Percentiles rank a stretch among this genome's conserved stretches.
Conservation (phyloP, 2,329 filamentous ascomycete species). For the Aspergillus chevalieri region DNA sequence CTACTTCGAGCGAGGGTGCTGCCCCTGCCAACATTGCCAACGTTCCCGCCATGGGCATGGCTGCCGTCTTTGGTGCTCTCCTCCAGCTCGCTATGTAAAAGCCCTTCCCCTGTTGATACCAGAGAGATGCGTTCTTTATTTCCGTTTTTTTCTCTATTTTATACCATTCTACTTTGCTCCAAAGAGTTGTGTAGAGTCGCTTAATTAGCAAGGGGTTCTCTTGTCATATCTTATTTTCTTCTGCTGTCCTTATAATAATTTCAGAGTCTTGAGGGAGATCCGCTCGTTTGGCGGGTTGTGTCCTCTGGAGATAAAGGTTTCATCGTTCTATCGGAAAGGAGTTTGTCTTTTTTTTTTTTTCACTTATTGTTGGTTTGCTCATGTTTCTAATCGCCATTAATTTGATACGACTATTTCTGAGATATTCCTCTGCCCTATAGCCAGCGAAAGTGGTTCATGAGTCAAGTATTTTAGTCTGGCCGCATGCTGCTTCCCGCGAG, state of each 20-base stretch:
- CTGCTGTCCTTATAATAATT: constrained; percentile 38
- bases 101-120: constrained; percentile 20
- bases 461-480: too few species aligned
- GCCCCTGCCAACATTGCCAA: constrained; percentile 30
- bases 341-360: constrained; percentile 11
- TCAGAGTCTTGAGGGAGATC: constrained; percentile 28
- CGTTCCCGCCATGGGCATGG: constrained; percentile 35
- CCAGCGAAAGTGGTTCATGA: background rate
- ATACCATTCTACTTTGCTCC: constrained; percentile 7
- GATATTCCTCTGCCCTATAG: background rate
- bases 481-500: too few species aligned
- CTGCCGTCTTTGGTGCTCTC: constrained; percentile 41
- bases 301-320: constrained; percentile 12
- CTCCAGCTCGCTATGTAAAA: constrained; percentile 43
- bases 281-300: constrained; percentile 15
- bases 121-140: constrained; percentile 15
- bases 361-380: too few species aligned
- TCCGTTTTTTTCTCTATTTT: constrained; percentile 22
- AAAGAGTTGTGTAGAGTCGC: constrained; percentile 31
- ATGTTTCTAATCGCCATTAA: too few species aligned
- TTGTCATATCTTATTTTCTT: constrained; percentile 21
- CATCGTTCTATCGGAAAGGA: constrained; percentile 14
- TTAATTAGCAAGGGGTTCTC: constrained; percentile 29
- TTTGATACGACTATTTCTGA: too few species aligned
- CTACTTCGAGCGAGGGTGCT: constrained; percentile 32